phyloP scores from a whole-genome alignment of 352 stramenopile genomes.

The Achlya hypogyna region DNA sequence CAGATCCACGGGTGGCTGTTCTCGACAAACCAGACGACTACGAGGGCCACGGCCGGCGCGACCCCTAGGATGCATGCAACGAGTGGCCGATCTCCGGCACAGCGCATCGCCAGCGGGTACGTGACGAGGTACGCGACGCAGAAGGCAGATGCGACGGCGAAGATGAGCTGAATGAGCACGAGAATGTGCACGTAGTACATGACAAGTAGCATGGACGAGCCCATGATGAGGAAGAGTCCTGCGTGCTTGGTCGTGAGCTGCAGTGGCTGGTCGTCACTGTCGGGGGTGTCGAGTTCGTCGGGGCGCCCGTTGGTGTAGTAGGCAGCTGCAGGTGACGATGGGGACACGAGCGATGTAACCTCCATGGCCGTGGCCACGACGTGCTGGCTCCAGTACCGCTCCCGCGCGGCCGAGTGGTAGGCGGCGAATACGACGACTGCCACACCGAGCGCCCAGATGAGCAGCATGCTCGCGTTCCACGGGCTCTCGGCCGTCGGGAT shows the following conservation, averaged over 20 bases:
- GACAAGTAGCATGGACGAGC: constrained; percentile 44
- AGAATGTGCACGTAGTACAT: constrained; percentile 57
- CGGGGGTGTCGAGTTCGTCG: background rate
- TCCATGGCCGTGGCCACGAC: constrained; percentile 26
- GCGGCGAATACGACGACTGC: constrained; percentile 34
- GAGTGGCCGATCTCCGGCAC: background rate
- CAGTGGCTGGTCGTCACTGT: constrained; percentile 23
- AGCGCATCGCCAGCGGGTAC: constrained; percentile 28
- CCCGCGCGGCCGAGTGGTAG: constrained; percentile 41
- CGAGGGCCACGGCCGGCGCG: constrained; percentile 20
- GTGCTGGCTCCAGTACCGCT: constrained; percentile 42
- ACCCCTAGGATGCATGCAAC: background rate
- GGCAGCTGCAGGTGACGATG: constrained; percentile 18
- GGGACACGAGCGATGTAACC: background rate
- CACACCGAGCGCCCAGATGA: constrained; percentile 53
- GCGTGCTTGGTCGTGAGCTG: constrained; percentile 46
- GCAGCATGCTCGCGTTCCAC: constrained; percentile 57
- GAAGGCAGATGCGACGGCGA: constrained; percentile 37
- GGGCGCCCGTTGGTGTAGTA: background rate
- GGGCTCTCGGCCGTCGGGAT: constrained; percentile 21
- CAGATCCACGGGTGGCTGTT: constrained; percentile 56
- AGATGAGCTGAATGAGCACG: constrained; percentile 47
- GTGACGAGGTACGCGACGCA: constrained; percentile 41
- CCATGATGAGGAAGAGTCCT: constrained; percentile 44
- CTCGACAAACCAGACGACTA: constrained; percentile 46